Percentiles rank a stretch among this genome's conserved stretches.
phyloP scores from a whole-genome alignment of 495 filamentous ascomycete genomes.

The Aspergillus bertholletiae region DNA sequence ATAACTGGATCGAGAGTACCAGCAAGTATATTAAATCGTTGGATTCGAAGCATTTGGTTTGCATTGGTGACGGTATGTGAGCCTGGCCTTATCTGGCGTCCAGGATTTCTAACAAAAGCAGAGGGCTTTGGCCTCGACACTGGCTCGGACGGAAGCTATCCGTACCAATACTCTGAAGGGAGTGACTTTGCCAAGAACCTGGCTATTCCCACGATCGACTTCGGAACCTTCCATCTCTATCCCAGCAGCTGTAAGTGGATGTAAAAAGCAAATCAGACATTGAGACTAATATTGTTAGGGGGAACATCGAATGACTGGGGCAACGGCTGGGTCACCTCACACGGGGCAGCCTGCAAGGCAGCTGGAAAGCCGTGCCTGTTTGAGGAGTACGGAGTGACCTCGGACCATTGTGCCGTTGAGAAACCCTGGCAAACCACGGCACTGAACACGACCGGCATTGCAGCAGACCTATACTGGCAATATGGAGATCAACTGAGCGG shows the following conservation, averaged over 20 bases:
- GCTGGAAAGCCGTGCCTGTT: slow-evolving; percentile 64
- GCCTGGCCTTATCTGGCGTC: neutral
- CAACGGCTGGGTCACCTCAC: slow-evolving; percentile 58
- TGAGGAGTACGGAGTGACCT: slow-evolving; percentile 62
- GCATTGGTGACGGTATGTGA: slow-evolving; percentile 51
- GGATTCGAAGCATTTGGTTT: slow-evolving; percentile 64
- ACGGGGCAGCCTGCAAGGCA: slow-evolving; percentile 51
- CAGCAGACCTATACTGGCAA: slow-evolving; percentile 65
- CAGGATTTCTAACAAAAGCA: neutral
- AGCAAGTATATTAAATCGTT: slow-evolving; percentile 61
- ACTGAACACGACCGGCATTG: slow-evolving; percentile 46
- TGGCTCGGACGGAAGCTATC: slow-evolving; percentile 51
- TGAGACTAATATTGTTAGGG: slow-evolving; percentile 31
- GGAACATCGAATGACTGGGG: slow-evolving; percentile 41
- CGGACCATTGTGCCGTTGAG: slow-evolving; percentile 40
- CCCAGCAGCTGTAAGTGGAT: slow-evolving; percentile 45
- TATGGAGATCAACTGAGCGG: slow-evolving; percentile 53
- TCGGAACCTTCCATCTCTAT: slow-evolving; percentile 66
- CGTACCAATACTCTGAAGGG: slow-evolving; percentile 57
- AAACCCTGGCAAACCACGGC: slow-evolving; percentile 57
- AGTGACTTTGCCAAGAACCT: slow-evolving; percentile 63
- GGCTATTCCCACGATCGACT: slow-evolving; percentile 56
- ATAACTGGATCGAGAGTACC: slow-evolving; percentile 58
- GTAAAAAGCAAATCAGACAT: no score
- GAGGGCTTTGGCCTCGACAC: slow-evolving; percentile 39